Evolutionary conservation across 106 monocot genomes (phyloP).

Genomic region (Triglochin maritima): DNA sequence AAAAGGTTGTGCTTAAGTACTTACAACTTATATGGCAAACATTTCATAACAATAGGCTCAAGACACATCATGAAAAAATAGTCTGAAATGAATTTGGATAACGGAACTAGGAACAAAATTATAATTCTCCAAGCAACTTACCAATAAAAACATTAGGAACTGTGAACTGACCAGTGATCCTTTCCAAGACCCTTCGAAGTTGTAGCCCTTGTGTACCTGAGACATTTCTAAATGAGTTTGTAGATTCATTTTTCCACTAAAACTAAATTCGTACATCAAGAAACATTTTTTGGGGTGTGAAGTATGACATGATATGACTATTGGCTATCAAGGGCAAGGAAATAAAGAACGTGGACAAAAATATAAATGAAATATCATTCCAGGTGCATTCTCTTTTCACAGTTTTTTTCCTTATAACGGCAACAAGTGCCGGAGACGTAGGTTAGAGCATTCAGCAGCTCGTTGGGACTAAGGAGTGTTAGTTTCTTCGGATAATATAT

Average conservation of each 20-base stretch:
- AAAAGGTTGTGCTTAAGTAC: background rate
- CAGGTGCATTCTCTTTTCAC: too few relatives aligned
- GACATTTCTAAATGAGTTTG: background rate
- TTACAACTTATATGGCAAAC: background rate
- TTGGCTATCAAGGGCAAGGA: too few relatives aligned
- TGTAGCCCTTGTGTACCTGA: slow-evolving; percentile 80
- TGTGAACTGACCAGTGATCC: slow-evolving; percentile 31
- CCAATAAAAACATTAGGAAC: slow-evolving; percentile 43
- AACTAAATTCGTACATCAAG: background rate
- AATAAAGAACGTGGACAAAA: too few relatives aligned
- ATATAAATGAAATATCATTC: background rate
- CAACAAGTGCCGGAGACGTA: too few relatives aligned
- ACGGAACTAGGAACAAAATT: background rate
- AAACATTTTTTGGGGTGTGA: background rate
- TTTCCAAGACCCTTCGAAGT: slow-evolving; percentile 29
- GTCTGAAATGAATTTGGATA: background rate
- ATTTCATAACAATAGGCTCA: background rate
- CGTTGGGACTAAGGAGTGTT: too few relatives aligned
- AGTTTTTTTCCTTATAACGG: too few relatives aligned
- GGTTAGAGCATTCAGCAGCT: too few relatives aligned
- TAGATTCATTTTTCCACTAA: background rate
- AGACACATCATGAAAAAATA: background rate
- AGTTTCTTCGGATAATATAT: too few relatives aligned
- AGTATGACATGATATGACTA: too few relatives aligned
- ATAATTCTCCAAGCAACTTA: slow-evolving; percentile 4